Conservation (phyloP, 169 alveolate species). For the Plasmodium yoelii region DNA sequence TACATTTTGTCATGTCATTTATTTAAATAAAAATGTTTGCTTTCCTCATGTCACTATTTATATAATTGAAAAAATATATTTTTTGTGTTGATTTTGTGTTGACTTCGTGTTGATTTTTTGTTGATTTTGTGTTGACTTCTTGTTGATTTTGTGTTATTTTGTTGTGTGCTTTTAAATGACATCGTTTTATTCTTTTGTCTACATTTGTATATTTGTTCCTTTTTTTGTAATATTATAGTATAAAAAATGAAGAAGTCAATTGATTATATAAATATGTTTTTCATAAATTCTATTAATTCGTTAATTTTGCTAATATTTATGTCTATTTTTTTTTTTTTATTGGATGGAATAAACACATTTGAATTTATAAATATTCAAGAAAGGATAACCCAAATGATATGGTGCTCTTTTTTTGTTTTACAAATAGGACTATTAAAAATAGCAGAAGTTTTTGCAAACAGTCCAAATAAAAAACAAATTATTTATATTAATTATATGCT, state of each 20-base stretch:
- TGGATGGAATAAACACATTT: conserved; percentile 71
- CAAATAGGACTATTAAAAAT: conserved; percentile 49
- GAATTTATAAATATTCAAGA: conserved; percentile 48
- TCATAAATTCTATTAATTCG: conserved; percentile 33
- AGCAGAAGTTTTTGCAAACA: conserved; percentile 58
- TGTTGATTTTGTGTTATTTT: too few relatives aligned
- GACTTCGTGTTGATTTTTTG: too few relatives aligned
- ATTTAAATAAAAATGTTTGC: too few relatives aligned
- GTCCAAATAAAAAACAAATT: conserved; percentile 10
- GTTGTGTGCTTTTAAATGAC: too few relatives aligned
- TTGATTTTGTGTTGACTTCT: too few relatives aligned
- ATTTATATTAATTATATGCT: conserved; percentile 33
- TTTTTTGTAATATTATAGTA: background rate
- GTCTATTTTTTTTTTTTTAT: conserved; percentile 57
- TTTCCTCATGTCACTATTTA: too few relatives aligned
- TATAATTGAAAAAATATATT: too few relatives aligned
- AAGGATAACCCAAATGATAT: conserved; percentile 47
- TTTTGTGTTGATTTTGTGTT: too few relatives aligned
- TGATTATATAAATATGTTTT: conserved; percentile 46
- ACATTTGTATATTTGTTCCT: background rate
- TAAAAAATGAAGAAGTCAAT: conserved; percentile 27
- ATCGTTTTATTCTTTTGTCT: too few relatives aligned
- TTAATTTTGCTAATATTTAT: conserved; percentile 43
- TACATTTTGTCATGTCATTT: too few relatives aligned
- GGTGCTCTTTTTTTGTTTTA: conserved; percentile 50